phyloP scores from a whole-genome alignment of 768 basidiomycete species.

The Boletus bicolor region DNA sequence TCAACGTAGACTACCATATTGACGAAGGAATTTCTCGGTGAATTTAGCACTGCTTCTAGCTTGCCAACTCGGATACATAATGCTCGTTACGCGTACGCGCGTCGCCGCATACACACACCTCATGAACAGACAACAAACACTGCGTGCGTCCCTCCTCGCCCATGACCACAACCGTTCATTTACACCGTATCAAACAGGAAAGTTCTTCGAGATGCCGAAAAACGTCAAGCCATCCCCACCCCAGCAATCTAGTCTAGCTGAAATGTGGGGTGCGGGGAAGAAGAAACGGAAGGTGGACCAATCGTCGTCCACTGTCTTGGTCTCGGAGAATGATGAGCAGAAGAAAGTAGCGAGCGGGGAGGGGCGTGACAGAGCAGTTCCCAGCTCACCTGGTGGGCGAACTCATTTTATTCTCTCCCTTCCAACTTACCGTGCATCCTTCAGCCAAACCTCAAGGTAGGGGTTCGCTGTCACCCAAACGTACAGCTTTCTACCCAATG shows the following conservation, averaged over 20 bases:
- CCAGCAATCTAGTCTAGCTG: constrained; percentile 75
- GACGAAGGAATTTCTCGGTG: no score
- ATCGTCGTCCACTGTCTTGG: constrained; percentile 20
- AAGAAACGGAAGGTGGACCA: constrained; percentile 29
- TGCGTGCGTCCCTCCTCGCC: constrained; percentile 42
- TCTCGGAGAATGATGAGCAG: constrained; percentile 27
- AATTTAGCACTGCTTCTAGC: no score
- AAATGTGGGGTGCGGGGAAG: constrained; percentile 66
- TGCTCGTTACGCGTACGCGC: constrained; percentile 25
- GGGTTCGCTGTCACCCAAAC: constrained; percentile 20
- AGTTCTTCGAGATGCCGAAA: constrained; percentile 74
- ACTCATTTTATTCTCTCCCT: not conserved
- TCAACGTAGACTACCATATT: no score
- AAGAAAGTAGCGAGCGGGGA: constrained; percentile 17
- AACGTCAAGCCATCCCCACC: constrained; percentile 61
- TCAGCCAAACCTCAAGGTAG: constrained; percentile 41
- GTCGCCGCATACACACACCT: constrained; percentile 6
- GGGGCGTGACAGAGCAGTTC: not conserved
- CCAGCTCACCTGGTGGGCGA: constrained; percentile 12
- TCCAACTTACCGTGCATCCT: constrained; percentile 5
- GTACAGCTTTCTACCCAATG: constrained; percentile 5
- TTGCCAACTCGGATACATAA: not conserved
- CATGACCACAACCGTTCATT: not conserved
- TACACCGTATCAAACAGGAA: constrained; percentile 42
- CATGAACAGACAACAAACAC: constrained; percentile 75